Percentiles rank a stretch among this genome's conserved stretches.
Evolutionary conservation across 805 yeast species (phyloP).

Genomic region (Cyberlindnera meyerae): DNA sequence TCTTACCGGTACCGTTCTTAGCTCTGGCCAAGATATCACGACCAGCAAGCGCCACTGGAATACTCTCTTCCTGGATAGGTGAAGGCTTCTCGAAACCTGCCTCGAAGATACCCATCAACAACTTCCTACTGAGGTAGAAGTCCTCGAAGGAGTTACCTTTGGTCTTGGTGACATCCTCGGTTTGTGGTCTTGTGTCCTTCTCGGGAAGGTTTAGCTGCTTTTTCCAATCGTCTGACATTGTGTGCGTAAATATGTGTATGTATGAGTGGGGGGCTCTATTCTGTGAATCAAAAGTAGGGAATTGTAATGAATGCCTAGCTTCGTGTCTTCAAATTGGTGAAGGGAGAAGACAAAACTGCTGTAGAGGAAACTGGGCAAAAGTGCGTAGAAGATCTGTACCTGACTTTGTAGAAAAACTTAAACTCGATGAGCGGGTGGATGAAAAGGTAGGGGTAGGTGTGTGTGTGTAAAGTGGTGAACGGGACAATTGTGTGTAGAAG

Average conservation of each 20-base stretch:
- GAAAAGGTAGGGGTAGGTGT: no score
- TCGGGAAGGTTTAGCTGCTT: slow-evolving; percentile 64
- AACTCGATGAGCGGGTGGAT: no score
- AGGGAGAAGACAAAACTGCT: no score
- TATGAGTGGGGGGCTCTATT: not conserved
- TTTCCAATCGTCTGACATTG: slow-evolving; percentile 66
- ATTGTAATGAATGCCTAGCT: no score
- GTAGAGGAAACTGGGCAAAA: no score
- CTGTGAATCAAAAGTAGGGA: no score
- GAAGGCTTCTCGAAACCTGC: slow-evolving; percentile 98
- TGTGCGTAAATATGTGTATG: slow-evolving; percentile 1
- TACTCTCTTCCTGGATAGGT: slow-evolving; percentile 96
- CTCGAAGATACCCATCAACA: slow-evolving; percentile 96
- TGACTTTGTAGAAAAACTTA: no score
- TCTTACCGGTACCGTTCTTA: slow-evolving; percentile 97
- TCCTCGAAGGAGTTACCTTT: slow-evolving; percentile 91
- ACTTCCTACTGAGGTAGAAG: slow-evolving; percentile 84
- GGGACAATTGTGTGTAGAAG: no score
- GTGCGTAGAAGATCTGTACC: no score
- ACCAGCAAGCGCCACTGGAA: slow-evolving; percentile 92
- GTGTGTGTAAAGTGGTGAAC: no score
- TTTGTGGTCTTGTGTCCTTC: slow-evolving; percentile 91
- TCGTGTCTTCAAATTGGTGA: no score
- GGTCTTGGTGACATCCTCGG: slow-evolving; percentile 90
- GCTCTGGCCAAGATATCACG: slow-evolving; percentile 97